A percentile compares a stretch with the other conserved stretches of the same genome.
Evolutionary conservation across 495 filamentous ascomycete genomes (phyloP).

Genomic region (Entonaema liquescens): DNA sequence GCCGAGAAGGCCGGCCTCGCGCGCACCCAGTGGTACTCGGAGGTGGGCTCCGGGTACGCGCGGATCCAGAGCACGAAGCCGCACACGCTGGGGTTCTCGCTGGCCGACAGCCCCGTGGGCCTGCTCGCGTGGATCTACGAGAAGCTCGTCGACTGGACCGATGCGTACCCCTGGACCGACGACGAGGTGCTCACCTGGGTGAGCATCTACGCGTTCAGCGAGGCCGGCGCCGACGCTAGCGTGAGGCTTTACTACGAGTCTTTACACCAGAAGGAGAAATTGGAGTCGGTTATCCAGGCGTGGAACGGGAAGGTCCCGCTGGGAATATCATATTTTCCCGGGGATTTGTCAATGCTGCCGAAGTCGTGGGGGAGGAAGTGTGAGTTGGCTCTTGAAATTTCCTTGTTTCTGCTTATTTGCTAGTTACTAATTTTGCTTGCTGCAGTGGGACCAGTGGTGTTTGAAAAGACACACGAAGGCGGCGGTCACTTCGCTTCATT

Average conservation of each 20-base stretch:
- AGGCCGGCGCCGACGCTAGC: slow-evolving; percentile 62
- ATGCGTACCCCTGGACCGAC: slow-evolving; percentile 69
- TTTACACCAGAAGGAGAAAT: not conserved
- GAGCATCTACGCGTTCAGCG: slow-evolving; percentile 65
- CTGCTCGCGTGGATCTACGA: slow-evolving; percentile 72
- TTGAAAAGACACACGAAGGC: not conserved
- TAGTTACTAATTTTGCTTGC: not conserved
- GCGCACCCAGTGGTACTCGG: slow-evolving; percentile 56
- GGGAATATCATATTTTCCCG: not conserved
- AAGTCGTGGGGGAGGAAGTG: not conserved
- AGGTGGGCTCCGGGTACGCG: slow-evolving; percentile 61
- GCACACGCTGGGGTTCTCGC: slow-evolving; percentile 63
- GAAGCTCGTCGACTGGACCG: slow-evolving; percentile 72
- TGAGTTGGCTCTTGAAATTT: not conserved
- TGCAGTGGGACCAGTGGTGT: not conserved
- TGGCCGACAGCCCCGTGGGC: slow-evolving; percentile 66
- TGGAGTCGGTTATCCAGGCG: not conserved
- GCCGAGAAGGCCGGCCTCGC: slow-evolving; percentile 52
- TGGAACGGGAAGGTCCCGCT: not conserved
- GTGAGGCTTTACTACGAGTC: slow-evolving; percentile 66
- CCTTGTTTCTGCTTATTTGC: not conserved
- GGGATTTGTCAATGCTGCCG: not conserved
- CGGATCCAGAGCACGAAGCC: slow-evolving; percentile 64
- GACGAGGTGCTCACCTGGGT: slow-evolving; percentile 72
- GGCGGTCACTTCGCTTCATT: not conserved